A percentile compares a stretch with the other conserved stretches of the same genome.
Evolutionary conservation across 2,329 filamentous ascomycete genomes (phyloP).

Genomic region (Hymenoscyphus fructigenus): DNA sequence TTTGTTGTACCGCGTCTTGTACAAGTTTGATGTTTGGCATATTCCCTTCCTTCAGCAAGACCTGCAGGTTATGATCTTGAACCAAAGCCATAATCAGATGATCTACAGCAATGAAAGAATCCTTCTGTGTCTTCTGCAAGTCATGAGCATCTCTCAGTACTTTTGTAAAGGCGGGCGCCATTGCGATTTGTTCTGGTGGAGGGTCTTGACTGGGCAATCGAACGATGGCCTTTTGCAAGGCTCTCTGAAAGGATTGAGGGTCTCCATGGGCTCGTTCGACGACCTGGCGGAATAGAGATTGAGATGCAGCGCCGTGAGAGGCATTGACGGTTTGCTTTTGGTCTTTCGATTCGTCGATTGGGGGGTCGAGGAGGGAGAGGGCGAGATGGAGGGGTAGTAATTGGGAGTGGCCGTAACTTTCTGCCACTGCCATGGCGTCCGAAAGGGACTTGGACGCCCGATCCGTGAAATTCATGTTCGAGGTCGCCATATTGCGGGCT

Average conservation of each 20-base stretch:
- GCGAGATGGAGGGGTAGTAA: slow-evolving; percentile 88
- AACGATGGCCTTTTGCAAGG: slow-evolving; percentile 88
- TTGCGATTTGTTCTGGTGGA: slow-evolving; percentile 82
- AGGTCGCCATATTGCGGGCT: slow-evolving; percentile 57
- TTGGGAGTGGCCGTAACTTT: slow-evolving; percentile 89
- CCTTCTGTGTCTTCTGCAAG: slow-evolving; percentile 95
- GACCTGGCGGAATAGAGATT: slow-evolving; percentile 90
- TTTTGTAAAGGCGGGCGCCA: slow-evolving; percentile 78
- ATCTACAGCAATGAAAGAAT: slow-evolving; percentile 90
- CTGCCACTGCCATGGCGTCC: slow-evolving; percentile 83
- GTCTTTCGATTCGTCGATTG: slow-evolving; percentile 75
- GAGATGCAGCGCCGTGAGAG: slow-evolving; percentile 57
- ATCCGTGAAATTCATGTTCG: slow-evolving; percentile 90
- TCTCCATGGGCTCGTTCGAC: slow-evolving; percentile 93
- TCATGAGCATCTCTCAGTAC: slow-evolving; percentile 83
- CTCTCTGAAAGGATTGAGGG: slow-evolving; percentile 80
- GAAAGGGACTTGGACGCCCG: slow-evolving; percentile 85
- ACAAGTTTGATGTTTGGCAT: slow-evolving; percentile 89
- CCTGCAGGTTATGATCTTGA: slow-evolving; percentile 75
- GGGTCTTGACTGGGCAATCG: slow-evolving; percentile 92
- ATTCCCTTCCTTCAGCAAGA: slow-evolving; percentile 78
- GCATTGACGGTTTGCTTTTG: slow-evolving; percentile 67
- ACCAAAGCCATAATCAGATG: slow-evolving; percentile 85
- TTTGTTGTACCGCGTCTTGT: slow-evolving; percentile 85
- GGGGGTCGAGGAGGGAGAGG: slow-evolving; percentile 74